Evolutionary conservation across 352 stramenopile species (phyloP), one percentile per base, ranked within the genome.

Genomic region (Hyaloperonospora arabidopsidis): DNA sequence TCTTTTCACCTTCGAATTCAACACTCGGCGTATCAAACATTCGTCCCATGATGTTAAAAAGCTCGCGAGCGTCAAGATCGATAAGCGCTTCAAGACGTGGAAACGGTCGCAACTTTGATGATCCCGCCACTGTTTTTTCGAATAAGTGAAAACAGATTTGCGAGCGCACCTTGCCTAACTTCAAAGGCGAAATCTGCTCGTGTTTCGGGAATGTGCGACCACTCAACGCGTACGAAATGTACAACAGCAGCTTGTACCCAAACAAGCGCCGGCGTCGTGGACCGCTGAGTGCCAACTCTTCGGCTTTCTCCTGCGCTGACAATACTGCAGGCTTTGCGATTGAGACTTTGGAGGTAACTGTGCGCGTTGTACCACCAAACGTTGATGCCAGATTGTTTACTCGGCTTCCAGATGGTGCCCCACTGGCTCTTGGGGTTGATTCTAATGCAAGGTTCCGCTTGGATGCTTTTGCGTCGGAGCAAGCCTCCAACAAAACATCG

Each of bases 181-280:
- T 85, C n/a, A 79, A 63, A 7, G 74, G 57, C 19, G 79, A 63
- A 19, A 93, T 74, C 13, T 62, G 59, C 21, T 86, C 77, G 17
- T 90, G 82, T 57, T 93, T 84, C 1, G 93, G 93, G 59, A 97
- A 98, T 15, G 60, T 80, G 35, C 84, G 83, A 5, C 90, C 91
- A 51, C 68, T 86, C 38, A 98, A 86, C n/a, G 83, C 92, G 50
- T 91, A 95, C 52, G 86, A 91, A 49, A 97, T 72, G 67, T 97
- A 98, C 39, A 97, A 40, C 46, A 93, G 56, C 49, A 90, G 43
- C 59, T 94, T 93, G 73, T 94, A 94, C 14, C 79, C 82, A 47
- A 84, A 89, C 40, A 86, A 72, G 13, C 80, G 78, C 19, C 79
- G 75, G 23, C 74, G 72, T 15, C 84, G 72, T 36, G 74, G 70